Evolutionary conservation across 306 rosid species (phyloP).

Genomic region (Medicago arabica): DNA sequence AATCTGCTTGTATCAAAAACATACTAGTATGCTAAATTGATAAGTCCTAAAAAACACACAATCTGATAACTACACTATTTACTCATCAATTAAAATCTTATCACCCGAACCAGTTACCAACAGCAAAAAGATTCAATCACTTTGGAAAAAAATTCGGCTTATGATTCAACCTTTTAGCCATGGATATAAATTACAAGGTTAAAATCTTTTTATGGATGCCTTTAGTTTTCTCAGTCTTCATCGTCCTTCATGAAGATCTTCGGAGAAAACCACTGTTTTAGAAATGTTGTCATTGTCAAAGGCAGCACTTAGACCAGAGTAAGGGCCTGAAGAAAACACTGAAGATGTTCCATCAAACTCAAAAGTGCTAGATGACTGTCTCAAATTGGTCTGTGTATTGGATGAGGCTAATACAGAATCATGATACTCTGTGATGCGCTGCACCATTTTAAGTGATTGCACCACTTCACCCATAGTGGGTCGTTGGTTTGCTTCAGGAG

Average conservation of each 20-base stretch:
- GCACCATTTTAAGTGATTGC: constrained; percentile 99
- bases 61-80: constrained; percentile 24
- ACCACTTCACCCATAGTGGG: constrained; percentile 99
- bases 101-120: constrained; percentile 36
- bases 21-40: not conserved
- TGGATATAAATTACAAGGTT: constrained; percentile 35
- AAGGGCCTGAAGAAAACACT: constrained; percentile 94
- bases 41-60: not conserved
- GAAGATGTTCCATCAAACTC: constrained; percentile 97
- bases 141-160: constrained; percentile 36
- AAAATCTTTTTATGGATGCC: constrained; percentile 30
- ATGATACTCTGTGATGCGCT: constrained; percentile 79
- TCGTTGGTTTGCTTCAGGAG: constrained; percentile 96
- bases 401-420: constrained; percentile 64
- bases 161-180: constrained; percentile 36
- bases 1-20: not conserved
- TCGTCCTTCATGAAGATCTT: constrained; percentile 98
- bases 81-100: constrained; percentile 12
- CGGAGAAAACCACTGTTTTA: constrained; percentile 87
- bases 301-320: constrained; percentile 79
- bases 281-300: constrained; percentile 83
- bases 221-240: constrained; percentile 44
- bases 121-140: constrained; percentile 45
- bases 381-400: constrained; percentile 68
- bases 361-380: constrained; percentile 89